phyloP scores from a whole-genome alignment of 164 flowering plant species.

The Chimonanthus salicifolius region DNA sequence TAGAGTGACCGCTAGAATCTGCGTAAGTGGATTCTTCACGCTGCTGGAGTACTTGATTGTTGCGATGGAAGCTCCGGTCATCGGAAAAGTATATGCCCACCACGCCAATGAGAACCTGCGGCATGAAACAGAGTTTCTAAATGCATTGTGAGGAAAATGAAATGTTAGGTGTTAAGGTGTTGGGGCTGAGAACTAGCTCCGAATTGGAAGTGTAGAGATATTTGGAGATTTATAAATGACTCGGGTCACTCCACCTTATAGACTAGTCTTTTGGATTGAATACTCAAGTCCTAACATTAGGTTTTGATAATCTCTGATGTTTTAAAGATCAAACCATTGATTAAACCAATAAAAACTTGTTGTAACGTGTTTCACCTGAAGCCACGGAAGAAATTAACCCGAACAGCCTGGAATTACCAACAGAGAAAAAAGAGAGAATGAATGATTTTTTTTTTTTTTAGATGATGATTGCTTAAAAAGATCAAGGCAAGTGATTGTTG shows the following conservation, averaged over 20 bases:
- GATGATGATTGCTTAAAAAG: not conserved
- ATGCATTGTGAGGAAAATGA: not conserved
- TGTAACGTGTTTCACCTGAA: conserved; percentile 39
- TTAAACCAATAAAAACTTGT: too few species aligned
- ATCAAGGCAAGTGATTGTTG: not conserved
- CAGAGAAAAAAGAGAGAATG: not conserved
- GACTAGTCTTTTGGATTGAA: too few species aligned
- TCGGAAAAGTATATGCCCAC: conserved; percentile 84
- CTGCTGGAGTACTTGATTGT: conserved; percentile 54
- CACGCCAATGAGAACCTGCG: conserved; percentile 61
- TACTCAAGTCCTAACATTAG: too few species aligned
- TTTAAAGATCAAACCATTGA: not conserved
- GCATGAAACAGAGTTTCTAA: not conserved
- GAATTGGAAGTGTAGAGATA: too few species aligned
- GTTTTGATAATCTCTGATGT: not conserved
- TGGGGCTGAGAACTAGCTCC: too few species aligned
- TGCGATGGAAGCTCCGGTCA: conserved; percentile 74
- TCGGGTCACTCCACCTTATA: too few species aligned
- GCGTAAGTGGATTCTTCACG: conserved; percentile 41
- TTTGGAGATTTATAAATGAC: too few species aligned
- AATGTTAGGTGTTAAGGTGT: too few species aligned
- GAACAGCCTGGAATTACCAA: conserved; percentile 46
- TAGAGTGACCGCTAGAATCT: conserved; percentile 37
- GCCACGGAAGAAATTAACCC: conserved; percentile 74
- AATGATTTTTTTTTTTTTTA: not conserved